A percentile compares a stretch with the other conserved stretches of the same genome.
Evolutionary conservation across 1,139 yeast genomes (phyloP).

Genomic region (Pneumocystis canis): DNA sequence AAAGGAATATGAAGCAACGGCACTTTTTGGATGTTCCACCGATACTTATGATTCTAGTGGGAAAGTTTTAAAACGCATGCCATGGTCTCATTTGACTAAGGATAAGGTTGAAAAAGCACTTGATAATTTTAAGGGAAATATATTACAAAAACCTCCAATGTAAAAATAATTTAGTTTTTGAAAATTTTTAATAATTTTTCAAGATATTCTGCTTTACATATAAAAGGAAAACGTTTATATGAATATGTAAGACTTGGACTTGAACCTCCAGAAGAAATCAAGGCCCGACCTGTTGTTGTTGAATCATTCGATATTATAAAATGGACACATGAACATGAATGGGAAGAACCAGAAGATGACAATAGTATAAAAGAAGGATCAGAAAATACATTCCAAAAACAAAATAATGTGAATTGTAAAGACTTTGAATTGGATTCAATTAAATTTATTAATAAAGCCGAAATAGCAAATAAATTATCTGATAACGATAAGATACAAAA

Average conservation of each 20-base stretch:
- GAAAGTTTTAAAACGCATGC: constrained; percentile 46
- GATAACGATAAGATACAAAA: constrained; percentile 5
- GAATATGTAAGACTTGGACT: constrained; percentile 85
- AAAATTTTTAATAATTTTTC: not conserved
- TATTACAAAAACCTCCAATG: constrained; percentile 87
- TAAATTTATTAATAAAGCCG: not conserved
- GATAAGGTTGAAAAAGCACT: constrained; percentile 38
- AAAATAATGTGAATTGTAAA: constrained; percentile 15
- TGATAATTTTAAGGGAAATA: constrained; percentile 55
- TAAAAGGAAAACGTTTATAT: constrained; percentile 86
- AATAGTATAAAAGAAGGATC: constrained; percentile 19
- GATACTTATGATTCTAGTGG: constrained; percentile 94
- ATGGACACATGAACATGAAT: constrained; percentile 43
- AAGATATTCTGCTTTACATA: constrained; percentile 69
- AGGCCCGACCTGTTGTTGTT: constrained; percentile 57
- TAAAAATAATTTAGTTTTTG: not conserved
- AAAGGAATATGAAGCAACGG: constrained; percentile 65
- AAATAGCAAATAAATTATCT: not conserved
- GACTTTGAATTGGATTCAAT: not conserved
- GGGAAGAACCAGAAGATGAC: constrained; percentile 26
- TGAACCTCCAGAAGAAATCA: constrained; percentile 69
- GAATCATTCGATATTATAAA: constrained; percentile 41
- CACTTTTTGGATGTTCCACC: constrained; percentile 76
- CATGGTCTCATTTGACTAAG: constrained; percentile 42
- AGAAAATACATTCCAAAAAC: constrained; percentile 34